Base-by-base conservation (phyloP, 2,329 filamentous ascomycete genomes). In the Paraphoma chrysanthemicola region DNA sequence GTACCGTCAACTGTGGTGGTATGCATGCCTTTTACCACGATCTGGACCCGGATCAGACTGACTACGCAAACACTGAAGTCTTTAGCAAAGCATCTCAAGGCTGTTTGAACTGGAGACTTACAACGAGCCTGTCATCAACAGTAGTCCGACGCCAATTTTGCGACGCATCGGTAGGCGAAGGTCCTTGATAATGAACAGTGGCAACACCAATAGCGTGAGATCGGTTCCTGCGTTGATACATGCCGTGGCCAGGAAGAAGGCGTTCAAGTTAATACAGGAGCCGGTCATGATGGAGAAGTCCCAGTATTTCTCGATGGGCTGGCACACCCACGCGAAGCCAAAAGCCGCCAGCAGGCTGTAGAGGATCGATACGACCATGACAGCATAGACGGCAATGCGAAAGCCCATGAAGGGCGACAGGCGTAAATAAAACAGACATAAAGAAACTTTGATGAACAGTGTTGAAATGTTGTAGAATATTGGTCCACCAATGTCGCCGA, bases 81-180 rank as follows among this genome's bases (percentile, higher is more conserved):
- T 6, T 12, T 64, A 8, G 62, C 50, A 29, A 53, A 7, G 10
- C 8, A 31, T 11, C 7, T 8, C 23, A 23, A 41, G 9, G 3
- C 14, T 7, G 7, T 9, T n/a, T 1, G 6, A 8, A 3, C 9
- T 7, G 14, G 8, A 6, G 5, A 61, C 62, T 51, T 54, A 65
- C 62, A 63, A 59, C 10, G 62, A 65, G 6, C 60, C 62, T 17
- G 57, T 59, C 57, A 61, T 61, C 14, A 65, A 52, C 4, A 65
- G 48, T 14, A 57, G 14, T 18, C 48, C 60, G 8, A 67, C 57
- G 3, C 58, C 54, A n/a, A 66, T 17, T 33, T 69, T 71, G 11
- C 57, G 44, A 2, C 48, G 44, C 8, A 38, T 10, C 2, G 57
- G 59, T 6, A 70, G 60, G 11, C 61, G 56, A 11, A 70, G 43